Conservation (phyloP, 345 rosid genomes). For the Populus pruinosa region DNA sequence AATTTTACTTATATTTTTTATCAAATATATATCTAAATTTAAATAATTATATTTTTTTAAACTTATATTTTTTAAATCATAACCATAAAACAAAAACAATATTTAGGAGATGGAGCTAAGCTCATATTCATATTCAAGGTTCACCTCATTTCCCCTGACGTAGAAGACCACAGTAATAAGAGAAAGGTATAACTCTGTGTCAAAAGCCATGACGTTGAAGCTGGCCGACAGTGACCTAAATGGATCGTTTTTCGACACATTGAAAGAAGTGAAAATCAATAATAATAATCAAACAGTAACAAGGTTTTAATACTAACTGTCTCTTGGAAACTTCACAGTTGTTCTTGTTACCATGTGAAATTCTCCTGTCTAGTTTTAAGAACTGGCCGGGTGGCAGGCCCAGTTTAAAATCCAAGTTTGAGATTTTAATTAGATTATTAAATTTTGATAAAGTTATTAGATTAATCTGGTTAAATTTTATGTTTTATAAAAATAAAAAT, state of each 20-base stretch:
- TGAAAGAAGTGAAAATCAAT: conserved; percentile 10
- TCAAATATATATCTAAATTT: no score
- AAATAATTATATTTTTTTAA: no score
- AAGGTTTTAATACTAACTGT: neutral
- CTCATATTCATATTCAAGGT: neutral
- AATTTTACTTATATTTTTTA: no score
- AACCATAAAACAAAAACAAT: no score
- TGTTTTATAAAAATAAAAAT: no score
- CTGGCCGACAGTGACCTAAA: conserved; percentile 42
- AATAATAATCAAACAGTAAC: neutral
- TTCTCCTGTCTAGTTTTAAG: conserved; percentile 20
- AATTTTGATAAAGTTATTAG: no score
- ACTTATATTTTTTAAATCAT: no score
- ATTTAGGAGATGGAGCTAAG: conserved; percentile 14
- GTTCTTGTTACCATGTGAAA: conserved; percentile 19
- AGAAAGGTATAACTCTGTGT: conserved; percentile 47
- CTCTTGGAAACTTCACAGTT: neutral
- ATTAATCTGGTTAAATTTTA: no score
- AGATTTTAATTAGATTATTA: no score
- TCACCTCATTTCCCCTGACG: neutral
- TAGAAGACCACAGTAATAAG: neutral
- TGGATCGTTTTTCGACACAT: conserved; percentile 43
- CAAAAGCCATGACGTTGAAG: conserved; percentile 55
- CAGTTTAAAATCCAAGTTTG: no score
- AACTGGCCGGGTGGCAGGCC: no score